Evolutionary conservation across 2,329 filamentous ascomycete genomes (phyloP), one percentile per base, ranked within the genome.

Genomic region (Penicillium sp.): DNA sequence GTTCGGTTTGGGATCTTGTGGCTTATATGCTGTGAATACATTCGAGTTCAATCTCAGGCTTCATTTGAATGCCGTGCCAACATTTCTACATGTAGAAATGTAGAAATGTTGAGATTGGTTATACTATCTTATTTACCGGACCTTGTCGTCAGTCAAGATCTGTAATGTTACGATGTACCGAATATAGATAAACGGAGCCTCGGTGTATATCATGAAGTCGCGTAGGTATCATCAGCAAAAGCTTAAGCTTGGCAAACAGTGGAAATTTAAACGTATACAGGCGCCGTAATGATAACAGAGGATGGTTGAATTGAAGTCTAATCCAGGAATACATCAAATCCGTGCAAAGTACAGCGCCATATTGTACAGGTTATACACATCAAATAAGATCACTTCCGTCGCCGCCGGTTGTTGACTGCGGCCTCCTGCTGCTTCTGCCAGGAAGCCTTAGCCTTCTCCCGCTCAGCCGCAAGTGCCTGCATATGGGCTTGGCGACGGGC

Each of bases 401-500:
- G 39, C 8, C 13, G n/a, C 11, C 24, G 41, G 11, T 18, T 39
- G 2, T 46, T 50, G 18, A 48, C 43, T 16, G 44, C 53, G 36
- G 44, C 48, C 11, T 46, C 24, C 42, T 61, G 53, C 9, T 52
- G 51, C 28, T 51, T 52, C 42, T 56, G 48, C 41, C 48, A 48
- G 9, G 53, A 51, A 33, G 48, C 38, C 42, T 54, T 52, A 3
- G 64, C 62, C 55, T 63, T 66, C 47, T 63, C 51, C 28, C 58
- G 54, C 54, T 69, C 54, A 24, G 51, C 49, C 46, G 60, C 58
- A 20, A 69, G 48, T 16, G 58, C 49, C 51, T 50, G 46, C 54
- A 64, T 39, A 45, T 70, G 58, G 20, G 65, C 58, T 25, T 62
- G 53, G 39, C 67, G 61, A 6, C 64, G 65, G 16, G 69, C 63